phyloP scores from a whole-genome alignment of 352 stramenopile species.

The Phytopythium helicoides region DNA sequence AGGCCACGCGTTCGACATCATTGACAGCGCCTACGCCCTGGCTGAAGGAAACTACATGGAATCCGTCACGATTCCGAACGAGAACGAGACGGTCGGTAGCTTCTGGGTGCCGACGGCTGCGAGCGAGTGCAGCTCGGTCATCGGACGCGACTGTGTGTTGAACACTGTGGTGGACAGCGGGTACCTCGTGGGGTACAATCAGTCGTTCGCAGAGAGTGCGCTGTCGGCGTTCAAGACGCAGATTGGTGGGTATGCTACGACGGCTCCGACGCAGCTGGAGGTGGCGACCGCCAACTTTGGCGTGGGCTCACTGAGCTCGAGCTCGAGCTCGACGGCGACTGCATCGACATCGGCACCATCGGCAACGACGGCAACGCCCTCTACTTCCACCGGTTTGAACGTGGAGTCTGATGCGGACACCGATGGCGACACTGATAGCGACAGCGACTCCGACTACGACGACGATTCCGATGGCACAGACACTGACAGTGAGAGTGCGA shows the following conservation, averaged over 20 bases:
- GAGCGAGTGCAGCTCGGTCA: constrained; percentile 11
- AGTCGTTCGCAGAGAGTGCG: constrained; percentile 10
- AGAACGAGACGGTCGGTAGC: constrained; percentile 15
- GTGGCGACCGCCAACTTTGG: constrained; percentile 9
- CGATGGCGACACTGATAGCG: too few species aligned
- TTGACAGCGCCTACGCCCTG: constrained; percentile 14
- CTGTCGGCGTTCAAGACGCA: constrained; percentile 11
- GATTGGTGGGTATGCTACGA: constrained; percentile 13
- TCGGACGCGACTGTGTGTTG: constrained; percentile 16
- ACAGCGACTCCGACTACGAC: not conserved
- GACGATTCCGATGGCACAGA: not conserved
- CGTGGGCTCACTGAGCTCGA: constrained; percentile 4
- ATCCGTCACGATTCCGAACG: constrained; percentile 13
- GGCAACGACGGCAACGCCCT: too few species aligned
- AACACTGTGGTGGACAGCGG: constrained; percentile 16
- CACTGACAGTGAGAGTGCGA: too few species aligned
- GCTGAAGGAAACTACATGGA: constrained; percentile 25
- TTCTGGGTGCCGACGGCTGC: constrained; percentile 15
- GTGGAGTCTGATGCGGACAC: not conserved
- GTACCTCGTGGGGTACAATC: constrained; percentile 13
- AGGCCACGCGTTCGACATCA: constrained; percentile 18
- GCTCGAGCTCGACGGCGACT: too few species aligned
- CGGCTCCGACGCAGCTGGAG: constrained; percentile 10
- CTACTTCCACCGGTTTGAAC: not conserved
- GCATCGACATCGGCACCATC: too few species aligned